Conservation (phyloP, 2,329 filamentous ascomycete species). For the Ilyonectria robusta region DNA sequence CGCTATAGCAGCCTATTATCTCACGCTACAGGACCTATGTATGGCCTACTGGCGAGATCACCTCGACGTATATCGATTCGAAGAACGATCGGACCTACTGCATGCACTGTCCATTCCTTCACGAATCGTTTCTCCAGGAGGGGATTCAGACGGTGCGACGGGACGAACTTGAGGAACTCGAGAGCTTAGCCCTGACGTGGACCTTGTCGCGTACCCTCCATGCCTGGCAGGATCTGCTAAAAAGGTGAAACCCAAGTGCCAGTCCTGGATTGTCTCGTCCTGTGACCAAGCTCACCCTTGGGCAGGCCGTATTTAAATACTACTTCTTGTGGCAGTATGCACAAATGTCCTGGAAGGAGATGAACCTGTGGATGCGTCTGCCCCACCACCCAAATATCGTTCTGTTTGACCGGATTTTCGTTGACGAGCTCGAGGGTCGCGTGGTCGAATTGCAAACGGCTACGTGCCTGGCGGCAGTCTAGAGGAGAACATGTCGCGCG, state of each 20-base stretch:
- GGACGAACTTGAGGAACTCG: slow-evolving; percentile 45
- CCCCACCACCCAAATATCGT: slow-evolving; percentile 54
- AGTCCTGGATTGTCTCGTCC: neutral
- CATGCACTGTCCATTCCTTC: slow-evolving; percentile 45
- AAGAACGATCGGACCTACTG: slow-evolving; percentile 48
- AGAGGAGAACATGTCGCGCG: slow-evolving; percentile 45
- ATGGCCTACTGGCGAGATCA: slow-evolving; percentile 41
- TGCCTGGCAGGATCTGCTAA: slow-evolving; percentile 17
- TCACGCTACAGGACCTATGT: slow-evolving; percentile 35
- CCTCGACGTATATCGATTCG: slow-evolving; percentile 39
- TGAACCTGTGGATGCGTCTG: slow-evolving; percentile 52
- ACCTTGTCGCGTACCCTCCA: slow-evolving; percentile 46
- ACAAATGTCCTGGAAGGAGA: slow-evolving; percentile 51
- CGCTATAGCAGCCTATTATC: slow-evolving; percentile 32
- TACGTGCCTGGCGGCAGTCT: slow-evolving; percentile 52
- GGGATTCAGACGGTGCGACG: slow-evolving; percentile 39
- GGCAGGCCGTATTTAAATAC: slow-evolving; percentile 52
- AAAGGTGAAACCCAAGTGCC: slow-evolving; percentile 24
- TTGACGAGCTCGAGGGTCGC: slow-evolving; percentile 49
- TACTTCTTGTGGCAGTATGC: slow-evolving; percentile 45
- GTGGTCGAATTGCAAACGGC: slow-evolving; percentile 54
- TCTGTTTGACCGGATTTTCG: slow-evolving; percentile 50
- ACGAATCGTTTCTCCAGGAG: slow-evolving; percentile 33
- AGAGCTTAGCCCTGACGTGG: slow-evolving; percentile 46
- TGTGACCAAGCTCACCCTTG: slow-evolving; percentile 3